phyloP scores from a whole-genome alignment of 2,329 filamentous ascomycete species.

The Aspergillus alliaceus region DNA sequence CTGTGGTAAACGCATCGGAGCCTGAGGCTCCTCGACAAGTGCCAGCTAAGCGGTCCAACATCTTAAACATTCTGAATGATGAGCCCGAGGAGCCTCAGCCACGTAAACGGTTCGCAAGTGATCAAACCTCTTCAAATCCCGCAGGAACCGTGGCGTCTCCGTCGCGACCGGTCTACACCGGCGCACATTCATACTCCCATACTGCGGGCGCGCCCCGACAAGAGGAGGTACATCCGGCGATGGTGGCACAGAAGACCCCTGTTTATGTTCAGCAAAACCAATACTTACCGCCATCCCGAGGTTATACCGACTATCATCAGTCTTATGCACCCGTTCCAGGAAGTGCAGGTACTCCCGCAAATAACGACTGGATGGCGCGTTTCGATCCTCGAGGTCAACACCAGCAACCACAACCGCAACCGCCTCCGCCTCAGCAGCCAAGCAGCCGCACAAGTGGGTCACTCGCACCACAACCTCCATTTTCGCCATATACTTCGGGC shows the following conservation, averaged over 20 bases:
- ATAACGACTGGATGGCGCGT: conserved; percentile 44
- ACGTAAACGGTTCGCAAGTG: conserved; percentile 46
- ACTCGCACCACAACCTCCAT: conserved; percentile 28
- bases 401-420: conserved; percentile 24
- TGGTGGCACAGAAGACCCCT: conserved; percentile 25
- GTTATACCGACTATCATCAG: conserved; percentile 35
- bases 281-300: conserved; percentile 30
- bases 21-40: conserved; percentile 41
- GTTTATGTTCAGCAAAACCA: conserved; percentile 27
- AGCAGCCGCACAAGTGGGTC: conserved; percentile 21
- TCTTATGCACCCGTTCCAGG: conserved; percentile 29
- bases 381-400: conserved; percentile 43
- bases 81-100: conserved; percentile 49
- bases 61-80: conserved; percentile 51
- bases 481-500: conserved; percentile 27
- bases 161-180: conserved; percentile 29
- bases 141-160: conserved; percentile 18
- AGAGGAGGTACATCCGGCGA: conserved; percentile 21
- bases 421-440: conserved; percentile 23
- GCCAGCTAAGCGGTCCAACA: conserved; percentile 51
- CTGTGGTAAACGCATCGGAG: conserved; percentile 31
- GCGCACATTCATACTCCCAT: conserved; percentile 23
- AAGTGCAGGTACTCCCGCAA: conserved; percentile 27
- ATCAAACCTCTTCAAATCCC: conserved; percentile 28
- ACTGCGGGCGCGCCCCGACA: conserved; percentile 22